phyloP scores from a whole-genome alignment of 257 asterid species.

The Solanum sejunctum region DNA sequence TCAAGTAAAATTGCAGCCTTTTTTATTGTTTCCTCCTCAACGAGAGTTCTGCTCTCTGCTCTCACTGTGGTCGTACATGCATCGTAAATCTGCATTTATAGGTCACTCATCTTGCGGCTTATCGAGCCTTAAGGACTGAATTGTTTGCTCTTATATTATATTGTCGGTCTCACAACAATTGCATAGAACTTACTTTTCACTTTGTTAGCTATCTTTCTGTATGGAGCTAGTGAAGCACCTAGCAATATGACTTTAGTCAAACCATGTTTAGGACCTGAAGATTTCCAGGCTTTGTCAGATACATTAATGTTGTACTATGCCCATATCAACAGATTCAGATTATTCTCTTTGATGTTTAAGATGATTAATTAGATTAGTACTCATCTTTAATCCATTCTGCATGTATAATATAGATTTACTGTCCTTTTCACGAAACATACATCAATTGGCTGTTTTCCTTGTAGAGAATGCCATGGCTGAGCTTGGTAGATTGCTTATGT shows the following conservation, averaged over 20 bases:
- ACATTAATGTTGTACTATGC: background rate
- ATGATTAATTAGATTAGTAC: background rate
- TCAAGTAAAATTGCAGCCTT: too few species aligned
- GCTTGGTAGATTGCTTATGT: constrained; percentile 88
- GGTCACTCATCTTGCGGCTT: background rate
- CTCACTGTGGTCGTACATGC: background rate
- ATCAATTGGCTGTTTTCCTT: background rate
- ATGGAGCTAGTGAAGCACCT: background rate
- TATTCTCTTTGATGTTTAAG: background rate
- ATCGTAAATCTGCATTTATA: background rate
- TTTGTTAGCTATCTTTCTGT: background rate
- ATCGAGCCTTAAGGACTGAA: background rate
- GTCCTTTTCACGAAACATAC: background rate
- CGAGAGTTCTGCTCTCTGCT: too few species aligned
- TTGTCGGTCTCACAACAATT: background rate
- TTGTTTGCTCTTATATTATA: background rate
- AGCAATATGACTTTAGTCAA: background rate
- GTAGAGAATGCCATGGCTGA: constrained; percentile 93
- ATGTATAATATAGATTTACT: background rate
- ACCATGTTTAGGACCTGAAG: background rate
- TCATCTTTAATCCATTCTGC: background rate
- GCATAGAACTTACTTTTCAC: background rate
- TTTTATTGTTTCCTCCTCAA: too few species aligned
- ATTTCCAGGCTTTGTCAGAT: background rate
- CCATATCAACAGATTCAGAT: background rate